Base-by-base conservation (phyloP, 108 stramenopile genomes). In the Aureococcus anophagefferens region DNA sequence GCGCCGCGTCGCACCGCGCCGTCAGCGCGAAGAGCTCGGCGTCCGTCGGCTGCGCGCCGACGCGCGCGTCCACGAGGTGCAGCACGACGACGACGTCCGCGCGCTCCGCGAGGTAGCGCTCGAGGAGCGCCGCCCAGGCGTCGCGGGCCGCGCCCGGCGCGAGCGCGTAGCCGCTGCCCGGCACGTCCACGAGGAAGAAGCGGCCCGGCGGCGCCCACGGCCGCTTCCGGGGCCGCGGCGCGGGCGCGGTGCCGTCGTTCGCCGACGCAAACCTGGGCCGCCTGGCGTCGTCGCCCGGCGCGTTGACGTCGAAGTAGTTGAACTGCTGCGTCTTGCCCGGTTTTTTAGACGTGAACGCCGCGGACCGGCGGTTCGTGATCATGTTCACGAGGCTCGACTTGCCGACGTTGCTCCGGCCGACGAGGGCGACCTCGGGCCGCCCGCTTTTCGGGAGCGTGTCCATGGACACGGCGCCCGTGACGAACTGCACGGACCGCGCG, bases 321-420 rank as follows among this genome's bases (percentile, higher is more conserved):
- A 95, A 92, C 69, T 92, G 89, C 72, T 94, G 93, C 5, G 96
- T 98, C 84, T 96, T 96, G 29, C 96, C 97, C 17, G 97, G 92
- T 28, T 84, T 82, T 77, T 98, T 96, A 65, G 91, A 92, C 14
- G 90, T 90, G 68, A 89, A 93, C 13, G 94, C 97, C 17, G 95
- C 70, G 18, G 89, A 86, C 76, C 94, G 95, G 30, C 94, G 85
- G 78, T 94, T 94, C 30, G 89, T 91, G 29, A 92, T 67, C 90
- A 90, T 89, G 74, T 93, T 94, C n/a, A 95, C 86, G 65, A 97
- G 79, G 51, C 87, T 87, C 9, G 83, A 85, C 79, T 96, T 96
- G 21, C 95, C 96, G 15, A 94, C 95, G 80, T 96, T 96, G 44
- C 84, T 87, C 64, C 95, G 77, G 18, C 96, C 95, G 75, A 92